Evolutionary conservation across 345 rosid genomes (phyloP), one percentile per base, ranked within the genome.

Genomic region (Acer yangbiense): DNA sequence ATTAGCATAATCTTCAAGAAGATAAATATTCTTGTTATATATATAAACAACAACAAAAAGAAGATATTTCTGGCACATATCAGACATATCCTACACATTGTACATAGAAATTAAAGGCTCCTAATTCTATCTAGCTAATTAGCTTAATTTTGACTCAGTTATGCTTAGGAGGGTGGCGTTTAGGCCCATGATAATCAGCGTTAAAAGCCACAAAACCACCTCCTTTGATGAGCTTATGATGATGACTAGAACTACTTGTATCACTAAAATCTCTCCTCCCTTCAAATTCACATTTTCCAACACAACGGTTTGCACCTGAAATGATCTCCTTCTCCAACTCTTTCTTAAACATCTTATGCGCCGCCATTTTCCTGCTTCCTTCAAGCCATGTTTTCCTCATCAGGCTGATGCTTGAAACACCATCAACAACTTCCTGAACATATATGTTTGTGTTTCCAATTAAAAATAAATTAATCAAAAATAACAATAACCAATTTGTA

Each of bases 251-350:
- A 50, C 41, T 73, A 52, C 21, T 80, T 64, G 57, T 64, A 27
- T 50, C 79, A 32, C 23, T 69, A 25, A 69, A 72, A 65, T 35
- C 71, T 57, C 43, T 71, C 52, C 78, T 75, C 57, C 75, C 86
- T 80, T 71, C 76, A 69, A 75, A 75, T 39, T 81, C 79, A 81
- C 78, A 80, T 65, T 80, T 84, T 77, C 77, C 79, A 76, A 80
- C 83, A 76, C 58, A 81, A 41, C 39, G 82, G 17, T 77, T 79
- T 77, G 88, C 84, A 88, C 89, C 89, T 88, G 89, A 85, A 77
- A 76, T 78, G 8, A 43, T 43, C 46, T 69, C 58, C 54, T 58
- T 65, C 21, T 29, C 68, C 16, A 17, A 35, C 58, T 73, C 77
- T 55, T 77, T 68, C 60, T 61, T 74, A 72, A 32, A 17, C 65